These are phyloP conservation scores for Tetrapisispora phaffii DNA, from an alignment of 805 yeast genomes.

Conservation along the genomic window DNA sequence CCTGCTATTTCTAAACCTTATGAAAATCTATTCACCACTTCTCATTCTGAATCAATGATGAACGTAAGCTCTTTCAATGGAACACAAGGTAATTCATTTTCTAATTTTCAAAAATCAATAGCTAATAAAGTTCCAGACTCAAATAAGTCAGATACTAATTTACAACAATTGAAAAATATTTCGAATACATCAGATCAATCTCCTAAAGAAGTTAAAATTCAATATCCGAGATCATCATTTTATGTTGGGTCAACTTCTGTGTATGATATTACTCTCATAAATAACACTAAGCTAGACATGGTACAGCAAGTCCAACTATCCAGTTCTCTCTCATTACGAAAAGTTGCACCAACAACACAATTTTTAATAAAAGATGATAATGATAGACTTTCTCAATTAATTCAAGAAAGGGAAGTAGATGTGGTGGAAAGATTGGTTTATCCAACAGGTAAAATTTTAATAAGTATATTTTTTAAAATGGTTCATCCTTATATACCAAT, in stretches of 20 bases:
- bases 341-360: slow-evolving; percentile 66
- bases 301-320: slow-evolving; percentile 74
- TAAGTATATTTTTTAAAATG: slow-evolving; percentile 71
- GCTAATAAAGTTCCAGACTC: neutral
- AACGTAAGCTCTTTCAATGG: neutral
- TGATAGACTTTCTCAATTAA: slow-evolving; percentile 54
- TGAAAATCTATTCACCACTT: neutral
- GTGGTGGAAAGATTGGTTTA: slow-evolving; percentile 74
- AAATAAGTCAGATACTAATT: neutral
- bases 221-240: slow-evolving; percentile 83
- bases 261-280: slow-evolving; percentile 63
- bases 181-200: neutral
- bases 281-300: slow-evolving; percentile 52
- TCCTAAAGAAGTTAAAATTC: slow-evolving; percentile 30
- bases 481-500: slow-evolving; percentile 91
- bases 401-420: slow-evolving; percentile 70
- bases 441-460: slow-evolving; percentile 81
- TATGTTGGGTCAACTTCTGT: slow-evolving; percentile 83
- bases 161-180: neutral
- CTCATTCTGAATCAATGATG: slow-evolving; percentile 1
- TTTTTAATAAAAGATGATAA: slow-evolving; percentile 76
- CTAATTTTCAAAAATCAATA: neutral
- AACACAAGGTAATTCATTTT: neutral
- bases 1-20: neutral
- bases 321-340: slow-evolving; percentile 57